These are phyloP conservation scores for Bjerkandera adusta DNA, from an alignment of 1,284 basidiomycete species.

Conservation along the genomic window DNA sequence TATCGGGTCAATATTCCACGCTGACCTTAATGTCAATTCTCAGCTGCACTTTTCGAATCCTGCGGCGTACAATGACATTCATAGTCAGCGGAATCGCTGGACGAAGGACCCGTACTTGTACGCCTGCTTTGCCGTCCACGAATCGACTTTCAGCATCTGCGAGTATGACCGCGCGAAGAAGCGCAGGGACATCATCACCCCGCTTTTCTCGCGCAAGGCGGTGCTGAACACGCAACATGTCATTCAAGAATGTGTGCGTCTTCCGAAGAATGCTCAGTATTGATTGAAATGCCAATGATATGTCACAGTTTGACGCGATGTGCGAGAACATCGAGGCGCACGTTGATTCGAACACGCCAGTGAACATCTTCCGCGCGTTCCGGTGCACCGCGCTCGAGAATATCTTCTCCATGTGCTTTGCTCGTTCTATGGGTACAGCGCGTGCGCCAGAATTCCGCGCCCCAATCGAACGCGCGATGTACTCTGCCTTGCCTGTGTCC, in stretches of 20 bases:
- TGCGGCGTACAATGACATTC: conserved; percentile 7
- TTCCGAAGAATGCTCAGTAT: conserved; percentile 20
- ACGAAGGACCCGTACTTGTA: conserved; percentile 25
- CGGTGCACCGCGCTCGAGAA: conserved; percentile 25
- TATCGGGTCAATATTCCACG: too few relatives aligned
- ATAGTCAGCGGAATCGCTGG: conserved; percentile 16
- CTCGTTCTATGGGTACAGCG: conserved; percentile 19
- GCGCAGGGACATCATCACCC: conserved; percentile 27
- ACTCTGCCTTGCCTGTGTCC: conserved; percentile 19
- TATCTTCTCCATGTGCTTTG: conserved; percentile 31
- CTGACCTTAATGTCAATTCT: not conserved
- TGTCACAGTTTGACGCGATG: not conserved
- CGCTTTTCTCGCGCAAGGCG: conserved; percentile 32
- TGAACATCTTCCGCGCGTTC: conserved; percentile 18
- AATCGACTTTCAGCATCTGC: conserved; percentile 23
- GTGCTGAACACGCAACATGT: conserved; percentile 28
- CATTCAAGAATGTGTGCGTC: conserved; percentile 28
- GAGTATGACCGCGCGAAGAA: conserved; percentile 26
- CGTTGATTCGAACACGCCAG: not conserved
- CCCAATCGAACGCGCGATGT: conserved; percentile 23
- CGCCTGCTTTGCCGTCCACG: not conserved
- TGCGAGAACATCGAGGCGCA: not conserved
- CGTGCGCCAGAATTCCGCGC: conserved; percentile 25
- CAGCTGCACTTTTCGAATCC: conserved; percentile 11
- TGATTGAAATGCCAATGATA: conserved; percentile 1